These are phyloP conservation scores for Tolypocladium paradoxum DNA, from an alignment of 2,329 filamentous ascomycete species.

Conservation along the genomic window DNA sequence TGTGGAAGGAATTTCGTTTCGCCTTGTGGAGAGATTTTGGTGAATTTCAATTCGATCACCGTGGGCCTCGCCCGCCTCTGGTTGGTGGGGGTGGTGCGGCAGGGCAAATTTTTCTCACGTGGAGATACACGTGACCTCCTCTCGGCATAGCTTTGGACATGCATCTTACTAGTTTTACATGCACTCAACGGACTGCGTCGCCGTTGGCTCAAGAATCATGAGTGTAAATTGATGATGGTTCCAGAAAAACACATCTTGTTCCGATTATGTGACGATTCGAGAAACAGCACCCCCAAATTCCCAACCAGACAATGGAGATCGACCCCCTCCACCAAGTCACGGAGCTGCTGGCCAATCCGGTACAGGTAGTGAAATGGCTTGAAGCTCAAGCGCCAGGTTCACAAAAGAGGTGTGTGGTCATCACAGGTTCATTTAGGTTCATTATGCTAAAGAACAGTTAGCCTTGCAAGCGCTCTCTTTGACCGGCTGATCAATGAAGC, in stretches of 20 bases:
- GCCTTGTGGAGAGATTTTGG: constrained; percentile 9
- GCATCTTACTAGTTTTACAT: constrained; percentile 2
- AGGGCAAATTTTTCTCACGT: constrained; percentile 27
- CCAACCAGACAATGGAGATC: constrained; percentile 7
- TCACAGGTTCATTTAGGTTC: not conserved
- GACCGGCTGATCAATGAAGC: constrained; percentile 35
- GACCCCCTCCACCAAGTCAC: constrained; percentile 14
- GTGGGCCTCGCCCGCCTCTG: constrained; percentile 12
- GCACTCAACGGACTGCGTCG: not conserved
- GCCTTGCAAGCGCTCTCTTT: constrained; percentile 31
- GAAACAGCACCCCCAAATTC: not conserved
- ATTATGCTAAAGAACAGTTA: constrained; percentile 2
- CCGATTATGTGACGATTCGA: not conserved
- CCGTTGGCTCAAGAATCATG: not conserved
- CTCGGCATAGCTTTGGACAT: not conserved
- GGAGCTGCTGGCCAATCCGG: constrained; percentile 24
- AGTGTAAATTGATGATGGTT: not conserved
- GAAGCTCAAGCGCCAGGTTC: constrained; percentile 24
- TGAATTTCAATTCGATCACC: constrained; percentile 8
- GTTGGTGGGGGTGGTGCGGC: constrained; percentile 13
- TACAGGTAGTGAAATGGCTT: constrained; percentile 29
- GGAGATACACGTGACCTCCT: constrained; percentile 17
- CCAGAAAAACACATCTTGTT: not conserved
- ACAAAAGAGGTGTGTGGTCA: constrained; percentile 24
- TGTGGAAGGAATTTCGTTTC: constrained; percentile 7